Percentiles rank a stretch among this genome's conserved stretches.
These are phyloP conservation scores for Saccharum officinarum DNA, from an alignment of 176 grass and related monocot genomes.

Conservation along the genomic window DNA sequence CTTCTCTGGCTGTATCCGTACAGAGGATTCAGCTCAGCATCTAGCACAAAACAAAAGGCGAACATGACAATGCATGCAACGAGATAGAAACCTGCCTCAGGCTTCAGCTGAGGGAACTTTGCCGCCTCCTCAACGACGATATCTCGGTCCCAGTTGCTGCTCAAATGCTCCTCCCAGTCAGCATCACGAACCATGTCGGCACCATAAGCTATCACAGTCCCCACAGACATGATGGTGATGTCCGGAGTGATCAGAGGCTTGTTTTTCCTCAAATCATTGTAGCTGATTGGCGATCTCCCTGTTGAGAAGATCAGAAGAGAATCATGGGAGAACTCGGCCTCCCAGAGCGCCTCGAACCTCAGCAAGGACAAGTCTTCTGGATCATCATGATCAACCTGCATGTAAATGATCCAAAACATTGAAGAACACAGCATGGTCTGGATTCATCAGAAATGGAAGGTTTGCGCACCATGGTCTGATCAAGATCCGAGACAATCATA, in stretches of 20 bases:
- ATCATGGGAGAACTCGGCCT: constrained; percentile 63
- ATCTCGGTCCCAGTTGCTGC: constrained; percentile 64
- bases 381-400: constrained; percentile 80
- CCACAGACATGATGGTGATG: constrained; percentile 83
- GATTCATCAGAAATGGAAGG: background rate
- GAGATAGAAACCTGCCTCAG: constrained; percentile 43
- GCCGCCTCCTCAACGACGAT: constrained; percentile 59
- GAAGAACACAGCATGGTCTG: background rate
- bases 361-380: constrained; percentile 66
- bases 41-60: background rate
- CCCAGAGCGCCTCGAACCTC: constrained; percentile 67
- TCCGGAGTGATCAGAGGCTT: constrained; percentile 77
- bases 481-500: constrained; percentile 71
- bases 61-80: background rate
- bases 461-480: constrained; percentile 48
- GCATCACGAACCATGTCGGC: constrained; percentile 64
- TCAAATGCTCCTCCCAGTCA: constrained; percentile 65
- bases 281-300: constrained; percentile 64
- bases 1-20: constrained; percentile 46
- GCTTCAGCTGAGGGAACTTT: constrained; percentile 56
- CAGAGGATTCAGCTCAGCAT: background rate
- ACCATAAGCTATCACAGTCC: constrained; percentile 80
- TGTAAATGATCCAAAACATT: constrained; percentile 20
- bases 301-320: constrained; percentile 80
- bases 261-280: constrained; percentile 71